Percentiles rank a stretch among this genome's conserved stretches.
These are phyloP conservation scores for Cryptosporidium sp. DNA, from an alignment of 169 alveolate species.

Conservation along the genomic window DNA sequence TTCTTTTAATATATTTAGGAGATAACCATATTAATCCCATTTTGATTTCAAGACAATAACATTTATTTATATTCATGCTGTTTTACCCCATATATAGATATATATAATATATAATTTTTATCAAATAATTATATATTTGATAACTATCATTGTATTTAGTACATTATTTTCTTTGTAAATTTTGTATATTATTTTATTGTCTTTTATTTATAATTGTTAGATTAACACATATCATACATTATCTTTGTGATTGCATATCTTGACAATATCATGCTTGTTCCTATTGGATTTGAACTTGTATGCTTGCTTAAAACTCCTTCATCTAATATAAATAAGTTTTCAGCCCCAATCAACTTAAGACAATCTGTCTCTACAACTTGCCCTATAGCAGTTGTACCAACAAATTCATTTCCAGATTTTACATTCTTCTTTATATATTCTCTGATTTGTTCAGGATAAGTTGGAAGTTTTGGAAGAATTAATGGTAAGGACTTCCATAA, in stretches of 20 bases:
- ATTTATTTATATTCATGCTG: neutral
- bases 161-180: neutral
- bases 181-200: too few relatives aligned
- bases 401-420: conserved; percentile 44
- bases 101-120: too few relatives aligned
- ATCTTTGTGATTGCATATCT: conserved; percentile 57
- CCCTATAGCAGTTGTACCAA: conserved; percentile 49
- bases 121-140: neutral
- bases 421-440: conserved; percentile 25
- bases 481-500: conserved; percentile 24
- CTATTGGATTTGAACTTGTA: conserved; percentile 47
- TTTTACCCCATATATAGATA: neutral
- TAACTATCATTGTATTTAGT: too few relatives aligned
- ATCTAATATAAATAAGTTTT: conserved; percentile 32
- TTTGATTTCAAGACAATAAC: too few relatives aligned
- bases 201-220: too few relatives aligned
- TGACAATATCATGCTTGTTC: conserved; percentile 43
- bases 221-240: conserved; percentile 9
- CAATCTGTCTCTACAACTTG: conserved; percentile 47
- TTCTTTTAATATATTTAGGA: neutral
- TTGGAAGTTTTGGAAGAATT: conserved; percentile 25
- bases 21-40: too few relatives aligned
- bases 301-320: conserved; percentile 37
- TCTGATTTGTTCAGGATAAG: conserved; percentile 21
- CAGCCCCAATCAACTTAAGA: conserved; percentile 22